Evolutionary conservation across 2,329 filamentous ascomycete species (phyloP), one percentile per base, ranked within the genome.

Genomic region (Pseudopyricularia javanii): DNA sequence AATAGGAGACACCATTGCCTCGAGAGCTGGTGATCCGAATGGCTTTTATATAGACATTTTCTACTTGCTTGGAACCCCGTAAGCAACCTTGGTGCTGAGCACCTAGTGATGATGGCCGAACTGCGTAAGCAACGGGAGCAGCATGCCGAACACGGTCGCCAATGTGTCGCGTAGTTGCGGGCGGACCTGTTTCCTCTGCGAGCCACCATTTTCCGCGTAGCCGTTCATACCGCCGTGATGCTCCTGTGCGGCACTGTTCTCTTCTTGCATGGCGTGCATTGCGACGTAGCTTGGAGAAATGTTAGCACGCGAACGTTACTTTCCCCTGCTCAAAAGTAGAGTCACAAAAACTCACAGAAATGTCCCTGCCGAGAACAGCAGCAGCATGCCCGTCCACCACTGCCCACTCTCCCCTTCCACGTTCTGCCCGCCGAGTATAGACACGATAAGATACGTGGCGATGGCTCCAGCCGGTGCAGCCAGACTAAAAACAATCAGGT

Each of bases 251-350:
- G 69, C 64, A 8, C 68, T 67, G 51, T 74, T 71, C 22, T 83
- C 80, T 62, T 95, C 91, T 64, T 94, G 88, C 89, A 97, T 95
- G 1, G 91, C 90, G 64, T 98, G 93, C 91, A 97, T 96, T 1
- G 93, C 93, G 45, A 98, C 93, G 63, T 97, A 95, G 60, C 89
- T 94, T 57, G 14, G 49, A 9, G 47, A 30, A 30, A 22, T 49
- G 58, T 68, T 37, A 54, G 22, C 24, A 15, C 30, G 30, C 33
- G 4, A 12, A 34, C 9, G 43, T 53, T 17, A 12, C 8, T 15
- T 45, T 11, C 2, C n/a, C n/a, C n/a, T n/a, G n/a, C n/a, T n/a
- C 12, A 7, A 26, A 28, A 34, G 54, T 15, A 20, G 22, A 50
- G 9, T 47, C n/a, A 22, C 17, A n/a, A 6, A n/a, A 45, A 74